Base-by-base conservation (phyloP, 768 basidiomycete genomes). In the Phaeotremella skinneri region DNA sequence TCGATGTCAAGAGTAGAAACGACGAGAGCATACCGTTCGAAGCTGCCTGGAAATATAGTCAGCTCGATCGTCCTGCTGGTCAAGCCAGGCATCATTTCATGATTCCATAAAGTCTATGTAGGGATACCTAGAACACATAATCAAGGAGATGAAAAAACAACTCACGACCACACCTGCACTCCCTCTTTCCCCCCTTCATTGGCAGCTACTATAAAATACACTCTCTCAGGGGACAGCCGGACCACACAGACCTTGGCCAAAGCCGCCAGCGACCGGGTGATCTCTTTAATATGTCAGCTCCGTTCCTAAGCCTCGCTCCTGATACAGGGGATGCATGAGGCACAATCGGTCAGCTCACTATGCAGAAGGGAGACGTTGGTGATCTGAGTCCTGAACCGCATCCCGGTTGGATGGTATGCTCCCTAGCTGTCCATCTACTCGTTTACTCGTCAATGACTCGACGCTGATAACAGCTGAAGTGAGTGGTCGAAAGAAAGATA, bases 111-210 rank as follows among this genome's bases (percentile, higher is more conserved):
- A n/a, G n/a, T n/a, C n/a, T n/a, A n/a, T n/a, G n/a, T n/a, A n/a
- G n/a, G n/a, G n/a, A n/a, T n/a, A n/a, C n/a, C n/a, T n/a, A n/a
- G n/a, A n/a, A n/a, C n/a, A n/a, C n/a, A n/a, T n/a, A n/a, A n/a
- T n/a, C n/a, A n/a, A 34, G 23, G 54, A 39, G 11, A 9, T 1
- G 31, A 3, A 31, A 2, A 20, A 3, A 13, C 25, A 23, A 67
- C 75, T 69, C 53, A 76, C 75, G 75, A 76, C 76, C 76, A 77
- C 1, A 77, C 73, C 56, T 77, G 74, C 2, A 77, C 76, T 31
- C 76, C 76, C 57, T 72, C 72, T 34, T 62, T 67, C 3, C 71
- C 70, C 23, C 60, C 60, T 58, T 77, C 76, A 51, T 69, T 74
- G 0, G 65, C 74, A 2, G 76, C 68, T 4, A 77, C 72, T 51